phyloP scores from a whole-genome alignment of 768 basidiomycete genomes.

The Strobilomyces dryophilus region DNA sequence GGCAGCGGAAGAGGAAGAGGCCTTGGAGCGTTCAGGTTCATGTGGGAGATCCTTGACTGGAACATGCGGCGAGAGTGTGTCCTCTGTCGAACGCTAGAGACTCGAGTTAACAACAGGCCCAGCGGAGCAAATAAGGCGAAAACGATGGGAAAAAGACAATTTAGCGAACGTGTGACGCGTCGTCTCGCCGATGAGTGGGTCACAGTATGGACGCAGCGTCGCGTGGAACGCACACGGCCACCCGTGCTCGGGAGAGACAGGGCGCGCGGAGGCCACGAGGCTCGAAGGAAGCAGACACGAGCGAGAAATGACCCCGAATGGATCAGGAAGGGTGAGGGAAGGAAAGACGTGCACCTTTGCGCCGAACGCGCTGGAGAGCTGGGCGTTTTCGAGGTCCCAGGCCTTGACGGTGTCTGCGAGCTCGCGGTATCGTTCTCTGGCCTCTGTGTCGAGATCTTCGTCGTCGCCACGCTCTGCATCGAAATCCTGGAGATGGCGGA shows the following conservation, averaged over 20 bases:
- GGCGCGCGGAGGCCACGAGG: slow-evolving; percentile 16
- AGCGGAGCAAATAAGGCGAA: neutral
- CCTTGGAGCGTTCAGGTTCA: slow-evolving; percentile 57
- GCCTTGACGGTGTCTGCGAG: slow-evolving; percentile 67
- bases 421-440: slow-evolving; percentile 72
- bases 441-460: slow-evolving; percentile 59
- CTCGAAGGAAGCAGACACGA: slow-evolving; percentile 9
- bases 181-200: neutral
- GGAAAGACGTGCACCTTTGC: slow-evolving; percentile 46
- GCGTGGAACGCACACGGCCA: neutral
- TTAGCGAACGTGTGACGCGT: slow-evolving; percentile 5
- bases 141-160: neutral
- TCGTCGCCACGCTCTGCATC: slow-evolving; percentile 62
- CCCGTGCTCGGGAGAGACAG: neutral
- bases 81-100: slow-evolving; percentile 43
- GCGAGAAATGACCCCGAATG: slow-evolving; percentile 3
- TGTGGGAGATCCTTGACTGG: slow-evolving; percentile 51
- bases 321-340: neutral
- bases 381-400: slow-evolving; percentile 80
- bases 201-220: neutral
- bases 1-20: slow-evolving; percentile 70
- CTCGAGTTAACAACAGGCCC: slow-evolving; percentile 4
- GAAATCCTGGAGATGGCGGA: slow-evolving; percentile 72
- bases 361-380: slow-evolving; percentile 66
- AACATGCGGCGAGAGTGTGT: slow-evolving; percentile 42